Conservation (phyloP, 148 eudicot species). For the Gaultheria prostrata region DNA sequence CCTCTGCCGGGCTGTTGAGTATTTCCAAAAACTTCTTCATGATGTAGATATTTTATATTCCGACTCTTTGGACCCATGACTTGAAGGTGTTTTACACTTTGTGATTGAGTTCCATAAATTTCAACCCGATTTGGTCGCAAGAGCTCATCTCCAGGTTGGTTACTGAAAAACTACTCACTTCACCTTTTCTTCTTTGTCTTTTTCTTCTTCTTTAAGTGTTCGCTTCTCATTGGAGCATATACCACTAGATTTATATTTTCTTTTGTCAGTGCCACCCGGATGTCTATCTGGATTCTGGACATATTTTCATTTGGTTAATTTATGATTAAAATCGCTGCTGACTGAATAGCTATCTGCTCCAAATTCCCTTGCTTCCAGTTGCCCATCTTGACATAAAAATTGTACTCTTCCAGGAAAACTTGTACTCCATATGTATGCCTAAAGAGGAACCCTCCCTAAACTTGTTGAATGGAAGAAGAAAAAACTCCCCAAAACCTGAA, state of each 20-base stretch:
- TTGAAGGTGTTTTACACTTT: constrained; percentile 67
- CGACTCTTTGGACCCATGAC: constrained; percentile 54
- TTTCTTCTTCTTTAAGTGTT: constrained; percentile 6
- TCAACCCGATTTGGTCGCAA: constrained; percentile 94
- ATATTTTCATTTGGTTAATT: background rate
- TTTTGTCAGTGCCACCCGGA: background rate
- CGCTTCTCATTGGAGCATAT: background rate
- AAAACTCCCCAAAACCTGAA: background rate
- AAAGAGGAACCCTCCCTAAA: background rate
- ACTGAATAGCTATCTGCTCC: background rate
- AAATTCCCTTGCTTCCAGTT: background rate
- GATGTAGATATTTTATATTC: constrained; percentile 84
- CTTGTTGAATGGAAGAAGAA: background rate
- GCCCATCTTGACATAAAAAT: background rate
- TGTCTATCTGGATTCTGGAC: background rate
- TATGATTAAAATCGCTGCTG: background rate
- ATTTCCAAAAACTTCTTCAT: constrained; percentile 85
- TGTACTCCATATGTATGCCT: background rate
- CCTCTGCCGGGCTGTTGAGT: constrained; percentile 71
- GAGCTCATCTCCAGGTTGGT: constrained; percentile 87
- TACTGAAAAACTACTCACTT: constrained; percentile 12
- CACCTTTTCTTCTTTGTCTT: background rate
- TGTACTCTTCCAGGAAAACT: background rate
- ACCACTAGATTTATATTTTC: background rate
- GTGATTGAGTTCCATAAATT: constrained; percentile 80